phyloP scores from a whole-genome alignment of 108 stramenopile genomes.

The Skeletonema tropicum region DNA sequence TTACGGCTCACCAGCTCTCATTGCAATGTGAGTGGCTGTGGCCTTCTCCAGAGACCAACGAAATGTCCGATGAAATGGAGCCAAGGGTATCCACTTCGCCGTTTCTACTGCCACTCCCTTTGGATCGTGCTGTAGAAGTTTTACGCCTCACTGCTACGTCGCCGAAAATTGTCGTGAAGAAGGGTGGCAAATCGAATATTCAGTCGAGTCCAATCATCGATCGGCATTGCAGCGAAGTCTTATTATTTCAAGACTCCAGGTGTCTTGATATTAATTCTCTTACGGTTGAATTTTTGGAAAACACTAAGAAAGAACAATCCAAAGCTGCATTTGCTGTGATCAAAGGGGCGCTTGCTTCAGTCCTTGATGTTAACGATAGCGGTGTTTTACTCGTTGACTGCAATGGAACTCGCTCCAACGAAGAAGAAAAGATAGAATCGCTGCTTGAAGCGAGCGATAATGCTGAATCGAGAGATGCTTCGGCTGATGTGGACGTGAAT shows the following conservation, averaged over 20 bases:
- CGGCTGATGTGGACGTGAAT: background rate
- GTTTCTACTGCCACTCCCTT: conserved; percentile 46
- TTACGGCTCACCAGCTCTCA: conserved; percentile 13
- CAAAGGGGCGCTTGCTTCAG: conserved; percentile 49
- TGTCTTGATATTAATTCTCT: conserved; percentile 55
- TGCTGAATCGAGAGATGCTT: conserved; percentile 12
- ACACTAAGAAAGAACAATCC: conserved; percentile 52
- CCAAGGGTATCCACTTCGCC: background rate
- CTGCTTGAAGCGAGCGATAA: conserved; percentile 10
- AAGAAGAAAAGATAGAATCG: conserved; percentile 7
- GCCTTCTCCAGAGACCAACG: background rate
- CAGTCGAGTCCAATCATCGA: background rate
- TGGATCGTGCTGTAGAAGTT: conserved; percentile 44
- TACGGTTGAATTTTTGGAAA: conserved; percentile 50
- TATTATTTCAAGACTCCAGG: conserved; percentile 34
- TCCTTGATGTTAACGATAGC: conserved; percentile 44
- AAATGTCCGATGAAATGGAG: background rate
- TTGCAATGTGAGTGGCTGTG: conserved; percentile 39
- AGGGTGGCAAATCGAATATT: background rate
- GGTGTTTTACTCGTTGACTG: background rate
- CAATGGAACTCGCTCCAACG: background rate
- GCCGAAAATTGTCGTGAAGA: conserved; percentile 25
- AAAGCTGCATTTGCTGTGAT: conserved; percentile 65
- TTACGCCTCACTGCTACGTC: conserved; percentile 24
- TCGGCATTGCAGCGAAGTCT: background rate